Evolutionary conservation across 306 rosid genomes (phyloP), one percentile per base, ranked within the genome.

Genomic region (Fagus crenata): DNA sequence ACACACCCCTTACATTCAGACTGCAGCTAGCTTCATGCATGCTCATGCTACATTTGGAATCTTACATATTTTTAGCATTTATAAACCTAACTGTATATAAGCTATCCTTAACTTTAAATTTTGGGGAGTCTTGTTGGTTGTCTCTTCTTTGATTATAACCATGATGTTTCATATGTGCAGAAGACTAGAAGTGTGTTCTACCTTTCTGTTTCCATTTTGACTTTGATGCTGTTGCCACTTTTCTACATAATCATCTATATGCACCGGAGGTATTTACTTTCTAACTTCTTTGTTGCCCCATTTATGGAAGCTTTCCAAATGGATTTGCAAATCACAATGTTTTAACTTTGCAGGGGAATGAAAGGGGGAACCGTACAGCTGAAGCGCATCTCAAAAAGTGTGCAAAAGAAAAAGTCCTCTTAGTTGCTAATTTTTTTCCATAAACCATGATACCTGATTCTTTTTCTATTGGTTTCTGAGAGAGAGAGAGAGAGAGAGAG

Each of bases 321-420:
- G 42, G n/a, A 72, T 53, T 67, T 22, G 28, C 28, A 22, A 22
- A 22, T 22, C 73, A 58, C 46, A 61, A 49, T 53, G 55, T 80
- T 68, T 64, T 76, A 28, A 14, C 75, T 59, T 80, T 77, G 67
- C 91, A 90, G 97, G 73, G 97, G 95, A 64, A 68, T 92, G 78
- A 85, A 77, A 81, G 86, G 74, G 71, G 87, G 80, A 72, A 76
- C 81, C 2, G 90, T 85, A 77, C 72, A 78, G 72, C 79, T 92
- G 85, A 88, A 75, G 81, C 95, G 91, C 9, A 74, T 92, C 71
- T 78, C 93, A 1, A 87, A 79, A 77, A 74, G 69, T 58, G 78
- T 82, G 58, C 78, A 85, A 61, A 92, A 92, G 91, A 88, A 90
- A 74, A 92, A 92, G 75, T 95, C 97, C 46, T 84, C 85, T 1